Evolutionary conservation across 179 eudicot species (phyloP).

Genomic region (Camellia oleifera): DNA sequence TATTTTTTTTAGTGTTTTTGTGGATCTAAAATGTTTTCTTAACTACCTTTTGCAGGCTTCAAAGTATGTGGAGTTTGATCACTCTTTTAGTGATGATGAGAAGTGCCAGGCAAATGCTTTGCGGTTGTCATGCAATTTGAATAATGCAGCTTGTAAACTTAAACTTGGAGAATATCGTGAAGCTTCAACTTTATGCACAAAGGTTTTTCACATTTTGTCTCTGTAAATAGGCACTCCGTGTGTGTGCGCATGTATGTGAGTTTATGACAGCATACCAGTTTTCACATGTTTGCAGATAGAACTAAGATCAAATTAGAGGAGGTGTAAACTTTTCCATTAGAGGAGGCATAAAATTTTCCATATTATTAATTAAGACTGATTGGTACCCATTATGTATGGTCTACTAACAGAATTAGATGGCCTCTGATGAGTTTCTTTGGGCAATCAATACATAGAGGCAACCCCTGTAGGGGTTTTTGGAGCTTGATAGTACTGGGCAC

Average conservation of each 20-base stretch:
- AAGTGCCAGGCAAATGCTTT: slow-evolving; percentile 31
- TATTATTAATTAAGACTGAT: no score
- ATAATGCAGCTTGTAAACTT: slow-evolving; percentile 57
- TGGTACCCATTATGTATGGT: neutral
- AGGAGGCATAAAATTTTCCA: no score
- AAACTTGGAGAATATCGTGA: slow-evolving; percentile 39
- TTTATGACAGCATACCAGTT: no score
- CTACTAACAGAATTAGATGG: neutral
- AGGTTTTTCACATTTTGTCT: slow-evolving; percentile 22
- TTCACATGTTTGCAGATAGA: no score
- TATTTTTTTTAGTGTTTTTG: neutral
- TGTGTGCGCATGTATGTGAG: no score
- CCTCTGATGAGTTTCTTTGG: neutral
- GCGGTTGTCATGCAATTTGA: slow-evolving; percentile 39
- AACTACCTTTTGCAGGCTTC: slow-evolving; percentile 37
- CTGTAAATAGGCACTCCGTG: neutral
- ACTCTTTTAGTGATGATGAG: slow-evolving; percentile 41
- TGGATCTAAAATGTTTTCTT: neutral
- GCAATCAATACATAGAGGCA: no score
- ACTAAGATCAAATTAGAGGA: no score
- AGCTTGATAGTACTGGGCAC: no score
- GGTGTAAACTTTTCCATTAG: no score
- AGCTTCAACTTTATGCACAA: slow-evolving; percentile 44
- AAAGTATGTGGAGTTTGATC: slow-evolving; percentile 41
- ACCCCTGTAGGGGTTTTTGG: no score